Evolutionary conservation across 805 yeast species (phyloP), one percentile per base, ranked within the genome.

Genomic region (Candida yuanshanica): DNA sequence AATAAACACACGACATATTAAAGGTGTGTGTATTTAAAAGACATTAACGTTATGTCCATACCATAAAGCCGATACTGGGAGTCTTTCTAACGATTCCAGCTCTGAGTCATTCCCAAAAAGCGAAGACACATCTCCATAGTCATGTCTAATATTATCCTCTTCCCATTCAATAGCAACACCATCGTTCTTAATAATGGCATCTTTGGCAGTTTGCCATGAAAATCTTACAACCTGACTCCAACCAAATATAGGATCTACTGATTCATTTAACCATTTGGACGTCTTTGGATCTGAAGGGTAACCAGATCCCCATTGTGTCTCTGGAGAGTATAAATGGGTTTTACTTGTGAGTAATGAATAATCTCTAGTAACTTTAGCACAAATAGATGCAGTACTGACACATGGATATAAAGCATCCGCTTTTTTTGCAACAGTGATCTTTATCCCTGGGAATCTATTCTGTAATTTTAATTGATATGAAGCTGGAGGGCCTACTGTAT

Each of bases 301-400:
- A 1, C 99, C 99, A 0, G 95, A 85, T 2, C 99, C 99, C 65
- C 81, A 78, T 31, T 42, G 26, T 7, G 40, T 42, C 35, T 51
- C 45, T 47, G 47, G 16, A 45, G 48, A 20, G 44, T 53, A 43
- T 41, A 69, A 32, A 43, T 59, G 47, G 39, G 57, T 47, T 37
- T 62, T 61, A 46, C 54, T 65, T 49, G 59, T 53, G 25, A 63
- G 49, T 46, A 84, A 62, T 33, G 75, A 71, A 35, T 75, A 62
- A 59, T 93, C 99, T 56, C 99, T 74, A 0, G 98, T 89, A 7
- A 93, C 99, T 58, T 93, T 93, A 9, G 99, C 99, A 35, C 90
- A 90, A 36, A 93, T 86, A 17, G 95, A 83, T 0, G 99, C 99
- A 1, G 95, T 85, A 58, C 95, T 83, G 7, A 93, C 99, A 41